Base-by-base conservation (phyloP, 768 basidiomycete genomes). In the Lentinula aciculospora region DNA sequence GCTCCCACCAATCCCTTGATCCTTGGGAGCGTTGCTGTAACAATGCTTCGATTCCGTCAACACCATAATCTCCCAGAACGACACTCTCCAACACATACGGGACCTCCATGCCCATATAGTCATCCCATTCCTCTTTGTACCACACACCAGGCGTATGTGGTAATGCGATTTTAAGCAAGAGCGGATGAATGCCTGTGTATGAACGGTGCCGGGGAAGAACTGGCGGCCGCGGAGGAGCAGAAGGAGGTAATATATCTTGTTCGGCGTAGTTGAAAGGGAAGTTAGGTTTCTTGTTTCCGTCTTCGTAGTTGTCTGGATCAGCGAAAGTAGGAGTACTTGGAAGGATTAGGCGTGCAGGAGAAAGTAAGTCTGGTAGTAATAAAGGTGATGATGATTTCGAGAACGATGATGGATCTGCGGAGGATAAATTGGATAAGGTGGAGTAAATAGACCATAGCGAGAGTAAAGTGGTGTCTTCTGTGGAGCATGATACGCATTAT, bases 391-490 rank as follows among this genome's bases (percentile, higher is more conserved):
- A 15, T 23, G 23, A 23, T 36, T 13, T 53, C 66, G 8, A 9
- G 66, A 3, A 83, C 83, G 21, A 23, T 7, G 21, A 25, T 9
- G 19, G 23, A 9, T 72, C 66, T 3, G 71, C 47, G 13, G 71
- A 71, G 28, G 81, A 78, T 9, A 72, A 62, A 1, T 66, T 57
- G 65, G 86, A 81, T 31, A 91, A 76, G 0, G 84, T 78, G 58
- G 83, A 83, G 69, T 93, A 88, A 0, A 82, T 83, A 44, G 88
- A 80, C 86, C 87, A 89, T 32, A 96, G 75, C 5, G 91, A 81
- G 31, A 92, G 79, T 56, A 93, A 72, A 3, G 90, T 86, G 59
- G 85, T 81, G 60, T 88, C 84, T 67, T 86, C 86, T 79, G 69
- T 56, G 17, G 60, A 27, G 31, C 49, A 32, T 6, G 23, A 25